Conservation (phyloP, 2,329 filamentous ascomycete genomes). For the Xylaria sp. region DNA sequence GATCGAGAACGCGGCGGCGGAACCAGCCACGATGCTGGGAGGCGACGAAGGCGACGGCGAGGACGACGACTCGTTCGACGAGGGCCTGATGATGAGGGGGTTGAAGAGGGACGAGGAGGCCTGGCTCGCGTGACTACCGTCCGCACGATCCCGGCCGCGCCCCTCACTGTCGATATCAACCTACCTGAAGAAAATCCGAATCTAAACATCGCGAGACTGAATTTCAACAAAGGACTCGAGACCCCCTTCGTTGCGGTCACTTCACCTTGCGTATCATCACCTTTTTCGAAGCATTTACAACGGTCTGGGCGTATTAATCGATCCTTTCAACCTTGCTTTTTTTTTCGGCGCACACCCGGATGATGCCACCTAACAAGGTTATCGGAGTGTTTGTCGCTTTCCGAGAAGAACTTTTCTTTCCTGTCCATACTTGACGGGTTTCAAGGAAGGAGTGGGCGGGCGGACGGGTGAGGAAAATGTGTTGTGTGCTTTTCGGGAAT, state of each 20-base stretch:
- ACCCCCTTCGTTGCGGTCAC: neutral
- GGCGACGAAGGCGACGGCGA: conserved; percentile 46
- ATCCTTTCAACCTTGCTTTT: neutral
- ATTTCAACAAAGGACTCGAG: neutral
- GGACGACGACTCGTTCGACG: conserved; percentile 58
- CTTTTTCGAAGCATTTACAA: neutral
- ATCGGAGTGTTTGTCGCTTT: too few species aligned
- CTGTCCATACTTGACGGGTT: neutral
- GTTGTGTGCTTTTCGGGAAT: too few species aligned
- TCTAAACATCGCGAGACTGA: neutral
- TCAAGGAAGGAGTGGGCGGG: too few species aligned
- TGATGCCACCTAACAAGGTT: too few species aligned
- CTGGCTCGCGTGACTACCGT: conserved; percentile 53
- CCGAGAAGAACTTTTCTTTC: neutral
- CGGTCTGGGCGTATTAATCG: neutral
- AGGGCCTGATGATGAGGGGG: conserved; percentile 60
- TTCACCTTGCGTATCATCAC: neutral
- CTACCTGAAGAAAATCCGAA: neutral
- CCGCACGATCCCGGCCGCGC: neutral
- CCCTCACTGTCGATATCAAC: neutral
- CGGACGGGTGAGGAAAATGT: too few species aligned
- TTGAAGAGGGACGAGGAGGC: conserved; percentile 61
- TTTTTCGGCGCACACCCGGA: neutral
- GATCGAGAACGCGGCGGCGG: conserved; percentile 28
- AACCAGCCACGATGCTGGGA: conserved; percentile 31